Evolutionary conservation across 192 early-diverging fungal species (phyloP), one percentile per base, ranked within the genome.

Genomic region (Backusella morwellensis): DNA sequence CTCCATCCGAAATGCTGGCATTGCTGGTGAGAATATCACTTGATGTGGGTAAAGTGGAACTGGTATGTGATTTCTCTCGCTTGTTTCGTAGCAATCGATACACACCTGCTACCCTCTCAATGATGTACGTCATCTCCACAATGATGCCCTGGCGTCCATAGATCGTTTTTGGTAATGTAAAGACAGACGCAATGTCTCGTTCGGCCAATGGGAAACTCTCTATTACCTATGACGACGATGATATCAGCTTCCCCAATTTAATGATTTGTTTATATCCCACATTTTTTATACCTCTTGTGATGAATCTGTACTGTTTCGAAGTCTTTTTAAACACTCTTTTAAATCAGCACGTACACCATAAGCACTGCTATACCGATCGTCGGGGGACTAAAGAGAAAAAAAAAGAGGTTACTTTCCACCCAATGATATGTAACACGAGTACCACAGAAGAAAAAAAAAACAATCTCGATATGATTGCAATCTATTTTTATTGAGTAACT

Each of bases 281-380:
- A 32, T 32, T 32, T 52, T 52, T 36, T 8, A 35, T 12, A 70
- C 75, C 34, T 76, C 75, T 32, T n/a, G 35, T 4, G 68, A 66
- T 40, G 59, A 50, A 47, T 80, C 74, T 34, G 78, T 47, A 47
- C 54, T 52, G 67, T 14, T 68, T 9, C 70, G 44, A 40, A 80
- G 52, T 23, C 74, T 40, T 66, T 47, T 66, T n/a, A 80, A 35
- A 26, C 78, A 80, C 36, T 75, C 74, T 56, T 80, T 80, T 35
- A 80, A 63, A 52, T 80, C 78, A 23, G 74, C 73, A 44, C 74
- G 47, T 44, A 80, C 32, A 7, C 78, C 78, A 66, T 36, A 72
- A 36, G 80, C 76, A 74, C 80, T 81, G 26, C 47, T 75, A 44
- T 81, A 81, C 17, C 80, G 76, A 50, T 74, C 76, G 54, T 81